Evolutionary conservation across 2,329 filamentous ascomycete genomes (phyloP).

Genomic region (Aspergillus bombycis): DNA sequence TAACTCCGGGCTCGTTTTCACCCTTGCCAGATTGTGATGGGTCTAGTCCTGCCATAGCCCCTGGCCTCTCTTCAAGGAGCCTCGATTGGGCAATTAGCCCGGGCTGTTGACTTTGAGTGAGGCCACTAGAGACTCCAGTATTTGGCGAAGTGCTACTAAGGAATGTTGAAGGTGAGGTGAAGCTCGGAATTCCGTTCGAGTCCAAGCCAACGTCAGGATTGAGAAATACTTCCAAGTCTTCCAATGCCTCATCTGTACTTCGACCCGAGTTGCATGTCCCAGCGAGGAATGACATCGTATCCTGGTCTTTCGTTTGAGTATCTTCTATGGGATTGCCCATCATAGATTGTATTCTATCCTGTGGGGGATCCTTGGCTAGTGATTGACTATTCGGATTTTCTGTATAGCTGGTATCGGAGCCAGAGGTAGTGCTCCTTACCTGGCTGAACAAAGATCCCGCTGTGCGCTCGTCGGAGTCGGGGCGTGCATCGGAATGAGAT

Average conservation of each 20-base stretch:
- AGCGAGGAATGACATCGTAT: conserved; percentile 15
- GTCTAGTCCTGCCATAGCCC: conserved; percentile 1
- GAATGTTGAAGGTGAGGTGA: conserved; percentile 14
- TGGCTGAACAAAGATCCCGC: conserved; percentile 10
- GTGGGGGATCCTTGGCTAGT: conserved; percentile 3
- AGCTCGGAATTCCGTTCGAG: conserved; percentile 16
- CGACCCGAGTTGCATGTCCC: not conserved
- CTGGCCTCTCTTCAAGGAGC: not conserved
- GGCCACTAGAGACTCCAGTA: conserved; percentile 11
- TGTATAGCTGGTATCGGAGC: conserved; percentile 12
- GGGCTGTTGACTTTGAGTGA: conserved; percentile 3
- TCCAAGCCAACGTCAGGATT: conserved; percentile 15
- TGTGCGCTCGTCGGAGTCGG: conserved; percentile 7
- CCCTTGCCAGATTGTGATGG: not conserved
- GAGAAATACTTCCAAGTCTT: conserved; percentile 25
- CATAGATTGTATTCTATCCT: conserved; percentile 8
- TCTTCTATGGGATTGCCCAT: not conserved
- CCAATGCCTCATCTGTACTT: not conserved
- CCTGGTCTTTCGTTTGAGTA: conserved; percentile 9
- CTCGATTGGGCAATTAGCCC: not conserved
- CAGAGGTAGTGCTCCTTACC: conserved; percentile 13
- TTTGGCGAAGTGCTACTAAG: conserved; percentile 12
- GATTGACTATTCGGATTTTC: conserved; percentile 9
- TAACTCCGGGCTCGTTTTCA: conserved; percentile 18
- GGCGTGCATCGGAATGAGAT: conserved; percentile 17